A percentile compares a stretch with the other conserved stretches of the same genome.
phyloP scores from a whole-genome alignment of 306 rosid genomes.

The Quillaja saponaria region DNA sequence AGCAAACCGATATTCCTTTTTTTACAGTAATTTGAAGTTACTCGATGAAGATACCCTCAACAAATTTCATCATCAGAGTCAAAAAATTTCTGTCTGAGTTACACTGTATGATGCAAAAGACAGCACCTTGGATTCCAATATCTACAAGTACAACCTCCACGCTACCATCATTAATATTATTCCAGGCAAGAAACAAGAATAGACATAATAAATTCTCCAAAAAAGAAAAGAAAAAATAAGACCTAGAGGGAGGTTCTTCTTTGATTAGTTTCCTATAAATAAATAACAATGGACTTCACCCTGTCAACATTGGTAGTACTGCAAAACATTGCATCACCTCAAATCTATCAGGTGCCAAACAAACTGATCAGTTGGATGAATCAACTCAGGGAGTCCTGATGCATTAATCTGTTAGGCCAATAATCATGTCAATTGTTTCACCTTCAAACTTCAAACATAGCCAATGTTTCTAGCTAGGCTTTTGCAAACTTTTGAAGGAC shows the following conservation, averaged over 20 bases:
- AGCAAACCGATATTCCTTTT: too few relatives aligned
- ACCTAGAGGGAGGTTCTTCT: neutral
- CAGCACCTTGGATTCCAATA: conserved; percentile 3
- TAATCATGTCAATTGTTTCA: too few relatives aligned
- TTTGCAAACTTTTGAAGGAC: conserved; percentile 32
- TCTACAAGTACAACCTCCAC: neutral
- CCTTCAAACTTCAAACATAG: too few relatives aligned
- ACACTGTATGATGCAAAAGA: conserved; percentile 7
- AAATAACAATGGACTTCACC: too few relatives aligned
- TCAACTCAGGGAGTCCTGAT: too few relatives aligned
- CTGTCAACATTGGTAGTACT: too few relatives aligned
- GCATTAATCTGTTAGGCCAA: too few relatives aligned
- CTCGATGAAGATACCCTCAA: neutral
- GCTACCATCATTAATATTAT: neutral
- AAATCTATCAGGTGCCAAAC: too few relatives aligned
- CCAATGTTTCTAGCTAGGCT: conserved; percentile 33
- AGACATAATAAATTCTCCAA: neutral
- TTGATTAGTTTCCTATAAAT: too few relatives aligned
- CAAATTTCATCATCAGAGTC: neutral
- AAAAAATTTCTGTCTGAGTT: neutral
- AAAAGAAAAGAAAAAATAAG: neutral
- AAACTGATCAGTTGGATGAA: too few relatives aligned
- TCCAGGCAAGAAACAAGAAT: conserved; percentile 1
- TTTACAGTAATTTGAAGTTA: neutral
- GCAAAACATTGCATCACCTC: too few relatives aligned